Percentiles rank a stretch among this genome's conserved stretches.
Conservation (phyloP, 176 grass and related monocot genomes). For the Pontederia crassipes region DNA sequence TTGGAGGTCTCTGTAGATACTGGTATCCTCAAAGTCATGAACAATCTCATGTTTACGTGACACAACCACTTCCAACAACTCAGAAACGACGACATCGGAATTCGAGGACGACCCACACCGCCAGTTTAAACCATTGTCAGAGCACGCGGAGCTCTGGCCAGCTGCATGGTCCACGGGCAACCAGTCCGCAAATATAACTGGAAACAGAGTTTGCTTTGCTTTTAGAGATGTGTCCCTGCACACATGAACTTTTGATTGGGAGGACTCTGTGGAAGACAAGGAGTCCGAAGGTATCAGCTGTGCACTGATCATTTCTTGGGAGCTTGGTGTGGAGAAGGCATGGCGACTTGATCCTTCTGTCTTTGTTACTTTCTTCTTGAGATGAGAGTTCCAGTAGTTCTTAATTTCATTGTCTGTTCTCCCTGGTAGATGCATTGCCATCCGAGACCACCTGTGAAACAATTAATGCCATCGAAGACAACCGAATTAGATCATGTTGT, state of each 20-base stretch:
- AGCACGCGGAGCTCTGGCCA: background rate
- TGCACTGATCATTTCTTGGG: constrained; percentile 22
- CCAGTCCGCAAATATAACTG: constrained; percentile 60
- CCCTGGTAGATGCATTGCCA: constrained; percentile 72
- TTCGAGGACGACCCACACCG: background rate
- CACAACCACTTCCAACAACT: background rate
- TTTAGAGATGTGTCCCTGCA: background rate
- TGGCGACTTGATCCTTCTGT: constrained; percentile 30
- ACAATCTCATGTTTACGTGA: constrained; percentile 4
- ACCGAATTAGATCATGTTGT: background rate
- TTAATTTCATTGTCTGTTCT: constrained; percentile 92
- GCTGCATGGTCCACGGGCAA: background rate
- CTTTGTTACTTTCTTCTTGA: constrained; percentile 63
- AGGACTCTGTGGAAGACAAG: background rate
- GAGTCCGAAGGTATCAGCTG: constrained; percentile 25
- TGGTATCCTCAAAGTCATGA: constrained; percentile 2
- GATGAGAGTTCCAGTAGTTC: constrained; percentile 89
- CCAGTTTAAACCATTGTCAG: background rate
- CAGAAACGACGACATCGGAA: background rate
- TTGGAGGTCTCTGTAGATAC: constrained; percentile 28
- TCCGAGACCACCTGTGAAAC: constrained; percentile 69
- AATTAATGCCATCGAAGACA: constrained; percentile 5
- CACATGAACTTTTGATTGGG: background rate
- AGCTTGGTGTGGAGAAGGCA: constrained; percentile 24
- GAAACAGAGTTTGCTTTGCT: background rate